phyloP scores from a whole-genome alignment of 2,329 filamentous ascomycete genomes.

The Colletotrichum musicola region DNA sequence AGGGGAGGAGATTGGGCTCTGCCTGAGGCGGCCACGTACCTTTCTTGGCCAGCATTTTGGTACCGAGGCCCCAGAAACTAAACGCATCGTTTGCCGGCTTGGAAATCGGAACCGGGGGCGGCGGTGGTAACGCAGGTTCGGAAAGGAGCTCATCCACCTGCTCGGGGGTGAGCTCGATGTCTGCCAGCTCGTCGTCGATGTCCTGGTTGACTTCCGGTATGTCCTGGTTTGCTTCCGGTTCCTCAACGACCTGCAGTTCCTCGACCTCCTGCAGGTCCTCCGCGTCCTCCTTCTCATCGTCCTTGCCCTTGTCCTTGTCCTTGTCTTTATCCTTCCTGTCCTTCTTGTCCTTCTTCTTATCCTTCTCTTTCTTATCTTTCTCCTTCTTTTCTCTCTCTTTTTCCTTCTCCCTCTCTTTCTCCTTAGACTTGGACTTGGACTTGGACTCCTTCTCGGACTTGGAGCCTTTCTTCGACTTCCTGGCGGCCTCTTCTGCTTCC shows the following conservation, averaged over 20 bases:
- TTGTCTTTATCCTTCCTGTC: slow-evolving; percentile 45
- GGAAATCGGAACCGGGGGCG: slow-evolving; percentile 35
- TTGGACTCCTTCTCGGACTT: slow-evolving; percentile 51
- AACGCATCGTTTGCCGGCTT: slow-evolving; percentile 59
- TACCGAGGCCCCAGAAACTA: slow-evolving; percentile 68
- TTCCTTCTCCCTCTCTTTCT: slow-evolving; percentile 49
- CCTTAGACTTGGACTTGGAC: slow-evolving; percentile 50
- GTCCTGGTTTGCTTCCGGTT: slow-evolving; percentile 27
- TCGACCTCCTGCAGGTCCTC: neutral
- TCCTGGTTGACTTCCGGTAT: slow-evolving; percentile 40
- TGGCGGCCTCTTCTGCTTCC: slow-evolving; percentile 50
- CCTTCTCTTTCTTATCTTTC: slow-evolving; percentile 41
- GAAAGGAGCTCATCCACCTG: slow-evolving; percentile 59
- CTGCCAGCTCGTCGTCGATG: slow-evolving; percentile 30
- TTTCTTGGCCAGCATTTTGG: slow-evolving; percentile 56
- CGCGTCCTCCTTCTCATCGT: slow-evolving; percentile 29
- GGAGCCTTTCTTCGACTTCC: slow-evolving; percentile 58
- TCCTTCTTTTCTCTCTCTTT: slow-evolving; percentile 43
- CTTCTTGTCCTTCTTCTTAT: slow-evolving; percentile 49
- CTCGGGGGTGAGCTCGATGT: slow-evolving; percentile 54
- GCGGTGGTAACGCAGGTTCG: slow-evolving; percentile 28
- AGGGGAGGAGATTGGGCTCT: slow-evolving; percentile 36
- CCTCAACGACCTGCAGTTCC: neutral
- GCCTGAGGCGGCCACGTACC: slow-evolving; percentile 49
- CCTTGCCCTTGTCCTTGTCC: slow-evolving; percentile 47